phyloP scores from a whole-genome alignment of 805 yeast genomes.

The Henningerozyma blattae region DNA sequence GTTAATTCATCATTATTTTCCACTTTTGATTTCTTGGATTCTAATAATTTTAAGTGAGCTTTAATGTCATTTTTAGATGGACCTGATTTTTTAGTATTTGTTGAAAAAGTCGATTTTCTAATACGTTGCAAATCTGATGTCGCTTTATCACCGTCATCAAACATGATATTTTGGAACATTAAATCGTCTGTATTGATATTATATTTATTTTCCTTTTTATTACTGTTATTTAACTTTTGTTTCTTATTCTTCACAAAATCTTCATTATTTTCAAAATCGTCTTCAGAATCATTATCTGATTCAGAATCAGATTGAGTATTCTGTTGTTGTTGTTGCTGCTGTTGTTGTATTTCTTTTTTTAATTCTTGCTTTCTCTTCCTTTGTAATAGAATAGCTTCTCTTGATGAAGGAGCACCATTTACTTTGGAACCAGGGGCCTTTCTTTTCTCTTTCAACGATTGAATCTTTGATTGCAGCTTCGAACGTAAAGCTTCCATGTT shows the following conservation, averaged over 20 bases:
- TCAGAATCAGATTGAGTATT: constrained; percentile 21
- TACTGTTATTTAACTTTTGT: constrained; percentile 19
- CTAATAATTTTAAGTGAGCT: constrained; percentile 68
- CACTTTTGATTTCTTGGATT: constrained; percentile 57
- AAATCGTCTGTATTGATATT: constrained; percentile 32
- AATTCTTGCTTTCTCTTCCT: constrained; percentile 35
- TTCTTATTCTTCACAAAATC: constrained; percentile 10
- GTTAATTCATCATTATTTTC: constrained; percentile 52
- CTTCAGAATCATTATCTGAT: constrained; percentile 25
- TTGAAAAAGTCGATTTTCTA: constrained; percentile 30
- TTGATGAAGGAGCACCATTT: constrained; percentile 70
- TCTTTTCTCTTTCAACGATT: constrained; percentile 59
- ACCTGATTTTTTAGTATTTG: constrained; percentile 44
- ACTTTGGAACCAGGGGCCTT: constrained; percentile 83
- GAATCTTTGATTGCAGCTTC: constrained; percentile 68
- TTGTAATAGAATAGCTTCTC: constrained; percentile 68
- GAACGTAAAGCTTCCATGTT: constrained; percentile 56
- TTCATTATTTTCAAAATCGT: constrained; percentile 14
- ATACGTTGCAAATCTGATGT: constrained; percentile 57
- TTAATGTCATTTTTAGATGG: constrained; percentile 76
- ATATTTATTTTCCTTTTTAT: constrained; percentile 18
- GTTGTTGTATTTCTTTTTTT: constrained; percentile 24
- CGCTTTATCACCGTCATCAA: constrained; percentile 69
- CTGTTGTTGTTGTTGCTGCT: constrained; percentile 28
- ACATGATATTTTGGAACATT: constrained; percentile 70